Evolutionary conservation across 495 filamentous ascomycete genomes (phyloP).

Genomic region (Penicillium cataractarum): DNA sequence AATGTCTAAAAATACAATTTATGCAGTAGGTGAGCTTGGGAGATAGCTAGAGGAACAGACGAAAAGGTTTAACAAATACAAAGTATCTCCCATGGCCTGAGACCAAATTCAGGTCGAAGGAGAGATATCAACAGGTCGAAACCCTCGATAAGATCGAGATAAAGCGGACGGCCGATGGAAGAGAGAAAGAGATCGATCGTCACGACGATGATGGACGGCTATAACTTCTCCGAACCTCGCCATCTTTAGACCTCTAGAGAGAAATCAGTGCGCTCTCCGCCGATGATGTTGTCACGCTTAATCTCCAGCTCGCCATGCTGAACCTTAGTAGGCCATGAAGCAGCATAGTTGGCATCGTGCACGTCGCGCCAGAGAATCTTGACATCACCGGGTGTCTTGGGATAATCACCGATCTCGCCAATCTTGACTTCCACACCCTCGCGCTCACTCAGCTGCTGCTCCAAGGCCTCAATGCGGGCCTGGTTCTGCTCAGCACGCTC

Average conservation of each 20-base stretch:
- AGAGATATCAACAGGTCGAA: slow-evolving; percentile 19
- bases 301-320: slow-evolving; percentile 57
- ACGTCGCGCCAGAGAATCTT: slow-evolving; percentile 73
- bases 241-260: slow-evolving; percentile 50
- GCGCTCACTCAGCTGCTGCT: slow-evolving; percentile 31
- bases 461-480: slow-evolving; percentile 35
- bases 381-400: slow-evolving; percentile 39
- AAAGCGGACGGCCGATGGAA: slow-evolving; percentile 3
- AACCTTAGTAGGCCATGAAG: slow-evolving; percentile 70
- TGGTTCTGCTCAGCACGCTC: slow-evolving; percentile 38
- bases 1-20: slow-evolving; percentile 65
- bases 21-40: slow-evolving; percentile 25
- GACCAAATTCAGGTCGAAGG: slow-evolving; percentile 17
- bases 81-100: slow-evolving; percentile 21
- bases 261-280: slow-evolving; percentile 30
- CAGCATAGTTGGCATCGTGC: slow-evolving; percentile 66
- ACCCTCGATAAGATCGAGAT: slow-evolving; percentile 15
- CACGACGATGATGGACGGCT: background rate
- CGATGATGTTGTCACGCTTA: slow-evolving; percentile 41
- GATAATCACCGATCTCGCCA: slow-evolving; percentile 33
- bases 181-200: slow-evolving; percentile 1
- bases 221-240: slow-evolving; percentile 31
- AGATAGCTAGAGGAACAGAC: background rate
- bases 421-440: slow-evolving; percentile 36
- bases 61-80: slow-evolving; percentile 14